Evolutionary conservation across 129 eudicot species (phyloP).

Genomic region (Helichrysum umbraculigerum): DNA sequence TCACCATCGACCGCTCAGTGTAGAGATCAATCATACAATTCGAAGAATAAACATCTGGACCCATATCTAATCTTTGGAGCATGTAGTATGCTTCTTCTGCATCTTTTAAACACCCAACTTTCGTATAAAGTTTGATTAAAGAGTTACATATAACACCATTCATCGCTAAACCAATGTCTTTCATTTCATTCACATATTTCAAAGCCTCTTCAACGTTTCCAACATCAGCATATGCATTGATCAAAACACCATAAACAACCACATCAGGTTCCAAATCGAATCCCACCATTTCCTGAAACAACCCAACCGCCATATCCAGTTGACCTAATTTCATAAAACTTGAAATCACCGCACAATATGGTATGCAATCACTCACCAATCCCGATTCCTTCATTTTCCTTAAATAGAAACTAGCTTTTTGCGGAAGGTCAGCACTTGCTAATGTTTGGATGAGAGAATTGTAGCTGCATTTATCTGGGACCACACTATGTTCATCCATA

Average conservation of each 20-base stretch:
- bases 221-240: conserved; percentile 69
- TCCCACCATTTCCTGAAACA: conserved; percentile 71
- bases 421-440: conserved; percentile 63
- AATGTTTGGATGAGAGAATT: conserved; percentile 57
- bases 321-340: conserved; percentile 58
- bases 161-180: conserved; percentile 47
- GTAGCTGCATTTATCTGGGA: conserved; percentile 76
- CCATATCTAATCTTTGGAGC: conserved; percentile 49
- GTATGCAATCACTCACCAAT: conserved; percentile 53
- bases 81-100: conserved; percentile 61
- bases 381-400: conserved; percentile 66
- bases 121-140: conserved; percentile 77
- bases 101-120: conserved; percentile 71
- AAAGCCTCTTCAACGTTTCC: conserved; percentile 73
- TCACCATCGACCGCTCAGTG: conserved; percentile 68
- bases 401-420: conserved; percentile 55
- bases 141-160: conserved; percentile 65
- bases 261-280: conserved; percentile 57
- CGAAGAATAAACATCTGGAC: conserved; percentile 62
- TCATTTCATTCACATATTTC: conserved; percentile 52
- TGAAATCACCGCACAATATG: conserved; percentile 79
- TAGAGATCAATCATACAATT: conserved; percentile 86
- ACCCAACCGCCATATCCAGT: conserved; percentile 48
- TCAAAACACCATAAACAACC: conserved; percentile 66
- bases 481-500: conserved; percentile 56